Percentiles rank a stretch among this genome's conserved stretches.
Conservation (phyloP, 2,329 filamentous ascomycete genomes). For the Alternaria conjuncta region DNA sequence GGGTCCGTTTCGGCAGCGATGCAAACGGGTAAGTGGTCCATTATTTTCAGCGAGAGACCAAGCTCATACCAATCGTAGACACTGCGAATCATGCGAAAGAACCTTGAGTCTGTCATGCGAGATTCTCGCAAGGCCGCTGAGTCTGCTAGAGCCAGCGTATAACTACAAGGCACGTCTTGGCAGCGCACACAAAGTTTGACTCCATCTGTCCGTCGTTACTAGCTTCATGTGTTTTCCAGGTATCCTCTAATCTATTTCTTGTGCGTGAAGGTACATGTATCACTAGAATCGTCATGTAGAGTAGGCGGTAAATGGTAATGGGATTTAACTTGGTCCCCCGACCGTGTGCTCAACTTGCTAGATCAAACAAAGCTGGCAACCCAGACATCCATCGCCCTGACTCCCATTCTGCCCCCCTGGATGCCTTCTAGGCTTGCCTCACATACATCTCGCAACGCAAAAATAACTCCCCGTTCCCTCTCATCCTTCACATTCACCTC, state of each 20-base stretch:
- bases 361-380: conserved; percentile 25
- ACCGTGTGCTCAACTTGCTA: background rate
- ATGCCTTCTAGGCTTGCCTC: conserved; percentile 24
- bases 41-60: too few species aligned
- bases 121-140: background rate
- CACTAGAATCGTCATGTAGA: background rate
- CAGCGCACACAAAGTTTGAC: background rate
- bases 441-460: conserved; percentile 26
- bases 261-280: background rate
- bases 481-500: conserved; percentile 20
- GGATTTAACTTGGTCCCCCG: background rate
- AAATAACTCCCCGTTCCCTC: conserved; percentile 18
- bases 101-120: conserved; percentile 2
- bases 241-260: background rate
- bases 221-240: background rate
- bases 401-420: conserved; percentile 17
- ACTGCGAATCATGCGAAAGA: conserved; percentile 2
- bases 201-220: background rate
- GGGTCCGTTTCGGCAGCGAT: too few species aligned
- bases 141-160: background rate
- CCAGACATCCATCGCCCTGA: conserved; percentile 29
- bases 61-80: background rate
- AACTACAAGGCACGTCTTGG: background rate
- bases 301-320: background rate
- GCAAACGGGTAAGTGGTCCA: too few species aligned